Percentiles rank a stretch among this genome's conserved stretches.
These are phyloP conservation scores for Plasmodium chabaudi DNA, from an alignment of 169 alveolate genomes.

Conservation along the genomic window DNA sequence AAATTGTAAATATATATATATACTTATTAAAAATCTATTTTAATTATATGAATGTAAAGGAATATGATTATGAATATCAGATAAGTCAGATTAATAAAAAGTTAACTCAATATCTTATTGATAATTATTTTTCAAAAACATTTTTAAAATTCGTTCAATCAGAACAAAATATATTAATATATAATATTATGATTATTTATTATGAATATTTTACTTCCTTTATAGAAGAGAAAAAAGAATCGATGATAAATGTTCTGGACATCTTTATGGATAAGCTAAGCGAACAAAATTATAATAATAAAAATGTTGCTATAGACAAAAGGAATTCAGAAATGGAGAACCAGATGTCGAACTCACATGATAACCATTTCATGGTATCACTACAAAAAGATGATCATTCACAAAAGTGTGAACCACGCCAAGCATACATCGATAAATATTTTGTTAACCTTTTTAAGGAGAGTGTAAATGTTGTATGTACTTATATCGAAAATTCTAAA, in stretches of 20 bases:
- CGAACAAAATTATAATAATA: neutral
- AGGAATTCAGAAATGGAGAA: no score
- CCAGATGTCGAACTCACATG: no score
- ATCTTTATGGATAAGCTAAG: neutral
- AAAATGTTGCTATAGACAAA: neutral
- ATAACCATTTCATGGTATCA: no score
- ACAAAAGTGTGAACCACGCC: neutral
- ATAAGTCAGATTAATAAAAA: slow-evolving; percentile 15
- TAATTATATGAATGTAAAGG: neutral
- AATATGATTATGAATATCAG: slow-evolving; percentile 8
- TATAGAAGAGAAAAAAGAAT: slow-evolving; percentile 48
- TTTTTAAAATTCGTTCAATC: slow-evolving; percentile 47
- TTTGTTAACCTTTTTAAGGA: slow-evolving; percentile 17
- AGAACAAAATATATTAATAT: neutral
- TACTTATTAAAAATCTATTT: slow-evolving; percentile 5
- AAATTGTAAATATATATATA: slow-evolving; percentile 11
- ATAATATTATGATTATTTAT: slow-evolving; percentile 44
- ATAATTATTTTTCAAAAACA: slow-evolving; percentile 25
- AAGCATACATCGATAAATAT: neutral
- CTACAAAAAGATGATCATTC: no score
- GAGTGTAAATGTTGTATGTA: slow-evolving; percentile 33
- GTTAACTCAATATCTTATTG: slow-evolving; percentile 5
- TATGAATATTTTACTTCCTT: slow-evolving; percentile 53
- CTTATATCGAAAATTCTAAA: neutral
- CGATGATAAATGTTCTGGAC: neutral